These are phyloP conservation scores for Euphorbia pulcherrima DNA, from an alignment of 345 rosid species.

Conservation along the genomic window DNA sequence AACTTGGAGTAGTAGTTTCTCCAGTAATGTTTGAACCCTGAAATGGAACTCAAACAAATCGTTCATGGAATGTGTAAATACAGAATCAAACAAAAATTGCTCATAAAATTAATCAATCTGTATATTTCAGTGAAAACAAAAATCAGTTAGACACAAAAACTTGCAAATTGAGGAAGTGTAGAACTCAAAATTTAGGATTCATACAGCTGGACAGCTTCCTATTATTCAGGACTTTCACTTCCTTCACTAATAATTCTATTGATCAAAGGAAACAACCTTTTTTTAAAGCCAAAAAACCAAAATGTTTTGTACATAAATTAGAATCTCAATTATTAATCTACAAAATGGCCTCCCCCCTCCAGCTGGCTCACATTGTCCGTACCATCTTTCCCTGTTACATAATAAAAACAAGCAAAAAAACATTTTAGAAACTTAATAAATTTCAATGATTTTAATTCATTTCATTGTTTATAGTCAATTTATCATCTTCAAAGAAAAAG, in stretches of 20 bases:
- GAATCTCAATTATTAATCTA: no score
- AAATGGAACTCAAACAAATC: no score
- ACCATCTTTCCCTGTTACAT: constrained; percentile 11
- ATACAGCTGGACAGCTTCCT: neutral
- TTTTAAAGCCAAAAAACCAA: neutral
- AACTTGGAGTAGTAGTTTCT: no score
- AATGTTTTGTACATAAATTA: neutral
- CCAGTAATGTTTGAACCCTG: no score
- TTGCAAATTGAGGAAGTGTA: neutral
- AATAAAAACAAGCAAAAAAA: neutral
- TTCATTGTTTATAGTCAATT: neutral
- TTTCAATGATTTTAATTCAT: no score
- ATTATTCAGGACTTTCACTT: neutral
- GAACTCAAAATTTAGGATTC: neutral
- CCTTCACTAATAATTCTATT: neutral
- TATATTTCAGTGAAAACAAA: neutral
- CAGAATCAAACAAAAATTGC: no score
- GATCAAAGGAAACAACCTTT: no score
- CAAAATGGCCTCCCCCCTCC: no score
- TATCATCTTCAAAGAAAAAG: neutral
- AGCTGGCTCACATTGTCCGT: neutral
- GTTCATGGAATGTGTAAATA: no score
- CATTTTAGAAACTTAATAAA: neutral
- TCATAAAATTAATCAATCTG: no score
- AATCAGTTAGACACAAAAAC: neutral